These are phyloP conservation scores for Kodamaea arcana DNA, from an alignment of 1,139 yeast genomes.

Conservation along the genomic window DNA sequence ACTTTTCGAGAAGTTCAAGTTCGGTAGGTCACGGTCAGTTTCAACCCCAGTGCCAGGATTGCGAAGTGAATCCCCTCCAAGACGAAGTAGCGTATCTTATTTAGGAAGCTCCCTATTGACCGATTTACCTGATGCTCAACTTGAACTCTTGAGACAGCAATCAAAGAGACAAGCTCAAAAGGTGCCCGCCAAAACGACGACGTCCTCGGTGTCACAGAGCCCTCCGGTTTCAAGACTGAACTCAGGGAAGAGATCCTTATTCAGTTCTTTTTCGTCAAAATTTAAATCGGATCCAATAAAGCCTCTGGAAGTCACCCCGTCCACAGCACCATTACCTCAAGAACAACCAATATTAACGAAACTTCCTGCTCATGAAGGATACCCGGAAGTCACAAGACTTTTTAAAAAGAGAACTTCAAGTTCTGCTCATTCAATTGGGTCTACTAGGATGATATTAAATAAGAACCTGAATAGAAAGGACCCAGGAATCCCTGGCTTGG, in stretches of 20 bases:
- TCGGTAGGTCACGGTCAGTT: conserved; percentile 30
- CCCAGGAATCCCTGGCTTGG: conserved; percentile 29
- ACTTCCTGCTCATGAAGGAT: conserved; percentile 4
- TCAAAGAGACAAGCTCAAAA: not conserved
- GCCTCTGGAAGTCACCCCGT: conserved; percentile 7
- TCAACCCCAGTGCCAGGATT: conserved; percentile 20
- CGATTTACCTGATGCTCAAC: conserved; percentile 6
- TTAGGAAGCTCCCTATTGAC: conserved; percentile 7
- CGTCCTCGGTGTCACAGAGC: conserved; percentile 10
- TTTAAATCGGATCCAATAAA: conserved; percentile 28
- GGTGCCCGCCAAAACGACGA: conserved; percentile 1
- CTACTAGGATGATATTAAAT: conserved; percentile 38
- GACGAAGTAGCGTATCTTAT: conserved; percentile 17
- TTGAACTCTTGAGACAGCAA: not conserved
- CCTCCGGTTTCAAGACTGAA: conserved; percentile 21
- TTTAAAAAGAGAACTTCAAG: not conserved
- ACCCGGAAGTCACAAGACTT: not conserved
- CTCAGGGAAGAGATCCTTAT: conserved; percentile 38
- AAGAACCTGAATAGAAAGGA: conserved; percentile 42
- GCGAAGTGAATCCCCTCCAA: conserved; percentile 1
- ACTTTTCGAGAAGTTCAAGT: conserved; percentile 20
- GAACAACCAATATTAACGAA: conserved; percentile 22
- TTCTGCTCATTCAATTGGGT: not conserved
- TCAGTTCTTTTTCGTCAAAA: conserved; percentile 54
- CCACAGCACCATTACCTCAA: conserved; percentile 13